phyloP scores from a whole-genome alignment of 2,329 filamentous ascomycete species.

The Cladophialophora exuberans region DNA sequence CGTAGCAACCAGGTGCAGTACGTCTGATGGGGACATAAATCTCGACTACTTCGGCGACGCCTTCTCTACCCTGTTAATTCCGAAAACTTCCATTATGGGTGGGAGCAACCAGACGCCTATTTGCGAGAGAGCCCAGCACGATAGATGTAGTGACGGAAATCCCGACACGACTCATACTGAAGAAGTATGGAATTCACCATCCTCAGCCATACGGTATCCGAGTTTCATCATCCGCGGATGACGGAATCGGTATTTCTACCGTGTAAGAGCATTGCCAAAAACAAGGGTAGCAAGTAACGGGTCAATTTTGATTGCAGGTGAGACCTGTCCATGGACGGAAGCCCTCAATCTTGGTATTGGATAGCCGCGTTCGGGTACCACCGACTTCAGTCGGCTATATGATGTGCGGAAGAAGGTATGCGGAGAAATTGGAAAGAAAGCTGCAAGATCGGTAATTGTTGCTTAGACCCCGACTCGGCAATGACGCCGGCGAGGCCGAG shows the following conservation, averaged over 20 bases:
- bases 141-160: neutral
- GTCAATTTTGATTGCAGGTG: no score
- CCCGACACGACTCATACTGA: no score
- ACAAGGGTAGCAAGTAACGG: no score
- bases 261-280: no score
- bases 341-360: neutral
- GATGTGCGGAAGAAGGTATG: neutral
- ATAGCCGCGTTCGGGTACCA: neutral
- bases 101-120: neutral
- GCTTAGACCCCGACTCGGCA: neutral
- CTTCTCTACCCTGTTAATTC: neutral
- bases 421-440: neutral
- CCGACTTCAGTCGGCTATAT: neutral
- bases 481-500: neutral
- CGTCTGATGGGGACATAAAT: neutral
- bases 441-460: neutral
- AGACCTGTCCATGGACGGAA: neutral
- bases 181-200: neutral
- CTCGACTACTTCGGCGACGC: neutral
- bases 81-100: neutral
- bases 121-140: neutral
- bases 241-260: neutral
- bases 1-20: neutral
- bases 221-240: neutral
- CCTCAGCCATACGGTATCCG: neutral